Evolutionary conservation across 306 rosid genomes (phyloP), one percentile per base, ranked within the genome.

Genomic region (Vigna hirtella): DNA sequence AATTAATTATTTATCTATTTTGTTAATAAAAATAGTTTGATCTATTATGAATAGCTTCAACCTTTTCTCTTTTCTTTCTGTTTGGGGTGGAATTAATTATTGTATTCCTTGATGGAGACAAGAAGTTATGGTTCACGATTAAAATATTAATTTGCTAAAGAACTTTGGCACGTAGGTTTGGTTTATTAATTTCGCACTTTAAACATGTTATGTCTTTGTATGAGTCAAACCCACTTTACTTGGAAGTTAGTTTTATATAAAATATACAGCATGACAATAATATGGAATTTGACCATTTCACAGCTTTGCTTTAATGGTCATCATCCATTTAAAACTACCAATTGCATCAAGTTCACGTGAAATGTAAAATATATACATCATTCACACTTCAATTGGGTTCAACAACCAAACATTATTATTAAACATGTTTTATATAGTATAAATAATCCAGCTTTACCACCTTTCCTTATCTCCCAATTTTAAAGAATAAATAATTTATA

Each of bases 281-380:
- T 40, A 43, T 40, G 7, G 47, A 24, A 26, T 77, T 30, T 67
- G 75, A 77, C 81, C 57, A 67, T 66, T 77, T 67, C 68, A 36
- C 8, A 66, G 34, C 47, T 24, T 56, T 50, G 38, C 45, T 28
- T n/a, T 67, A 43, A 56, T 55, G 67, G 69, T 36, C 43, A n/a
- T 30, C n/a, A 67, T 40, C 49, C 30, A 67, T 16, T 55, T n/a
- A 66, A 55, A 24, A 26, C 28, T 26, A 26, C 28, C 7, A 76
- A 38, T 36, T 64, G 73, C 12, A 52, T 32, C 34, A 30, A 16
- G 7, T 11, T 71, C 49, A 71, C 16, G 48, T 51, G n/a, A 57
- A 43, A 42, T 73, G 6, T 40, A 34, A 4, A 1, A 10, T 9
- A 20, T 24, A 24, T 26, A 26, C 4, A 20, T 8, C 24, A 13